Evolutionary conservation across 2,329 filamentous ascomycete genomes (phyloP).

Genomic region (Teratosphaeria destructans): DNA sequence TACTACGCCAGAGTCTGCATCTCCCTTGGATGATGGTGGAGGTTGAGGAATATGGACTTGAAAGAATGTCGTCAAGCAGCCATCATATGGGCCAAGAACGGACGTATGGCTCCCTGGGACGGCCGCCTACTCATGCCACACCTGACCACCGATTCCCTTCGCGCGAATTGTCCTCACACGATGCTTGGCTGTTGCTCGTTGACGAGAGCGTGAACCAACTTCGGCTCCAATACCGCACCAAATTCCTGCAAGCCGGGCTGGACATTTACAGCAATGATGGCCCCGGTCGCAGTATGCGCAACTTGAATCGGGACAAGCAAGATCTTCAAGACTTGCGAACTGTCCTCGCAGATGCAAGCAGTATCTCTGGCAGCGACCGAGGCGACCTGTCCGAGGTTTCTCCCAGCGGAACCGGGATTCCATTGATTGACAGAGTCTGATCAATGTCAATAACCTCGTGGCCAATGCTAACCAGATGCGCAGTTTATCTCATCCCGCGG

Average conservation of each 20-base stretch:
- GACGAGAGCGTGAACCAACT: background rate
- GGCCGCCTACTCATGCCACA: background rate
- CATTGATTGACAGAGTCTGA: background rate
- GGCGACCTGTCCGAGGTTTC: background rate
- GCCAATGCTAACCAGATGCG: constrained; percentile 4
- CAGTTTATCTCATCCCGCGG: constrained; percentile 96
- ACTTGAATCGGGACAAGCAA: background rate
- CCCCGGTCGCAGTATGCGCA: background rate
- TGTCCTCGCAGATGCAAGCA: background rate
- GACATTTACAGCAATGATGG: background rate
- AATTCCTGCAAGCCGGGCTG: background rate
- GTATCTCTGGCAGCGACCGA: background rate
- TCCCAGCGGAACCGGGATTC: background rate
- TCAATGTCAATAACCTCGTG: background rate
- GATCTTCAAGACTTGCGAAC: background rate
- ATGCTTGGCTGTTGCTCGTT: background rate
- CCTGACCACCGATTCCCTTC: background rate
- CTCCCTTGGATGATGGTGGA: background rate
- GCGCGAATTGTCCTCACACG: background rate
- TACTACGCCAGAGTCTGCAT: too few species aligned
- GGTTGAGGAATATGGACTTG: background rate
- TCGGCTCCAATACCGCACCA: background rate
- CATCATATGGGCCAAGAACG: background rate
- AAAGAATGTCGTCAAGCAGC: background rate
- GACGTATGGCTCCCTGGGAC: background rate